These are phyloP conservation scores for Casuarina equisetifolia DNA, from an alignment of 306 rosid genomes.

Conservation along the genomic window DNA sequence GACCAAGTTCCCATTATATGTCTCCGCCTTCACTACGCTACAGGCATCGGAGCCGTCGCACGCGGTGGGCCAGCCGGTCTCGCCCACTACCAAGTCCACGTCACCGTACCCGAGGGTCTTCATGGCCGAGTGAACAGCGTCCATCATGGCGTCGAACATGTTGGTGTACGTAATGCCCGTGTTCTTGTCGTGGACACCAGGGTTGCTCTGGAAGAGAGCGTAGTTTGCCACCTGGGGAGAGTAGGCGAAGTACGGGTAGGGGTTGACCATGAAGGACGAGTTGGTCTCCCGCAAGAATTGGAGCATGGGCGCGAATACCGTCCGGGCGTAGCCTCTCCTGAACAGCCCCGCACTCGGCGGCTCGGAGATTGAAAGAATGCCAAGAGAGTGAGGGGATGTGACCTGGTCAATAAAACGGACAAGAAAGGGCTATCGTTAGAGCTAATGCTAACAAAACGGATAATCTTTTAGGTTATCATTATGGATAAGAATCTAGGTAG, in stretches of 20 bases:
- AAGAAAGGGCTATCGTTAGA: background rate
- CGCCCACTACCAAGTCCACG: constrained; percentile 58
- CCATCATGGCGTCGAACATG: constrained; percentile 71
- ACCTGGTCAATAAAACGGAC: constrained; percentile 41
- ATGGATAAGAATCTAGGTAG: too few species aligned
- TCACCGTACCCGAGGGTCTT: constrained; percentile 60
- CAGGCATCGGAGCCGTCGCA: constrained; percentile 83
- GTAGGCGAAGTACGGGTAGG: constrained; percentile 83
- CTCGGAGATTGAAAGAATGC: constrained; percentile 48
- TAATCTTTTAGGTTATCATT: too few species aligned
- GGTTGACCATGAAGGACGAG: constrained; percentile 81
- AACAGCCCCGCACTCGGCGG: constrained; percentile 76
- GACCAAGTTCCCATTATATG: constrained; percentile 48
- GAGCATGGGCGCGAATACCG: constrained; percentile 58
- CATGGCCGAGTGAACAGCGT: constrained; percentile 68
- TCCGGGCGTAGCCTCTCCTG: constrained; percentile 51
- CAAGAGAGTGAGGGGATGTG: constrained; percentile 71
- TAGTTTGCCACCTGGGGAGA: constrained; percentile 52
- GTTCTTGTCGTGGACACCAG: constrained; percentile 47
- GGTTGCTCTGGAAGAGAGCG: constrained; percentile 59
- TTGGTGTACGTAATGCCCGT: constrained; percentile 61
- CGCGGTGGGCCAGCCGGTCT: constrained; percentile 87
- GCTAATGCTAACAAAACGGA: too few species aligned
- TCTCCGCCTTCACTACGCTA: constrained; percentile 48
- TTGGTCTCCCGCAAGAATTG: constrained; percentile 49